Base-by-base conservation (phyloP, 2,329 filamentous ascomycete genomes). In the Penicillium crustosum region DNA sequence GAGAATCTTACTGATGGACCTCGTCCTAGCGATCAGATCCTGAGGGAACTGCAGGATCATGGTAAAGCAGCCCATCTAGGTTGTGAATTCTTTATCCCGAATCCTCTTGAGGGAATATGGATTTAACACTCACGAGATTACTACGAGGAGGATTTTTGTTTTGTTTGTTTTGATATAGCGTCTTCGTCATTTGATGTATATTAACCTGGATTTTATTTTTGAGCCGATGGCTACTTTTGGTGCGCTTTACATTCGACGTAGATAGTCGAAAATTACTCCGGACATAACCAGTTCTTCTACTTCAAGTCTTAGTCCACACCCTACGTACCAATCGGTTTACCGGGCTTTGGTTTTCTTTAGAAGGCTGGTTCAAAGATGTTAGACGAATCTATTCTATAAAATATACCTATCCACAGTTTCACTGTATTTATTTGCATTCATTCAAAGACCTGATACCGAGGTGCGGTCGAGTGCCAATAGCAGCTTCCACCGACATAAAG, bases 1-100 rank as follows among this genome's bases (percentile, higher is more conserved):
- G 93, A 97, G 63, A 88, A 84, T 23, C 78, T 97, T 55, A 79
- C 82, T 9, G 92, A 96, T 70, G 90, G 86, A 0, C 84, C 85
- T 27, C 73, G 78, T 48, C 85, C 83, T 2, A 83, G 80, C 36
- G 86, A 90, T 4, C 82, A 77, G 2, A 96, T 97, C 36, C 67
- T 94, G 23, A 70, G 79, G 59, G 86, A 97, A 72, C 75, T 97
- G 49, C 71, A 77, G 19, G 84, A 85, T 27, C 81, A 90, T 58
- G 90, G 93, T 59, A 76, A 80, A 53, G 83, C 85, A 13, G 82
- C 78, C 9, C 82, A 83, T 45, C 74, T 96, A 48, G 93, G 93
- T 0, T 95, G 91, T 71, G 85, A 89, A 64, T 97, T 95, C 75
- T 77, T 89, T 35, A 80, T 96, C 47, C 88, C 90, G 13, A 79